Conservation (phyloP, 2,329 filamentous ascomycete genomes). For the Scytalidium lignicola region DNA sequence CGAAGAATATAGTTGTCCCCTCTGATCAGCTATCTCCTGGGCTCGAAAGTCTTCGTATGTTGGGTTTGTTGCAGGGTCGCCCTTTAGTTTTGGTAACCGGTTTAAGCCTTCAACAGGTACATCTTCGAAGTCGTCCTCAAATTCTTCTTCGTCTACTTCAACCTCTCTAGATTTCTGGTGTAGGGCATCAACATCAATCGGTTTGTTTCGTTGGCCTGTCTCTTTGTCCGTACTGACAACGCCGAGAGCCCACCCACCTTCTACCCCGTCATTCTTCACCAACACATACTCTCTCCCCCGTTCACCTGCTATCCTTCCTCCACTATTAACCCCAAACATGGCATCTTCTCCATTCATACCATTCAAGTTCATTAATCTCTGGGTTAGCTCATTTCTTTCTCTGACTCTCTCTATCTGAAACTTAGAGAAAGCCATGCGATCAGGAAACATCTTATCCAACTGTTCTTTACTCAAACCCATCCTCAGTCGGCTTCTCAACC, state of each 20-base stretch:
- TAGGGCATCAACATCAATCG: constrained; percentile 81
- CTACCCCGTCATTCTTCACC: constrained; percentile 90
- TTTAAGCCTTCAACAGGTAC: constrained; percentile 31
- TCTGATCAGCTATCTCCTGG: constrained; percentile 20
- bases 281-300: constrained; percentile 90
- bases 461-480: constrained; percentile 98
- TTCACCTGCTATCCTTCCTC: constrained; percentile 72
- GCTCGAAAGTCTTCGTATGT: constrained; percentile 22
- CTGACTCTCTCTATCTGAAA: constrained; percentile 94
- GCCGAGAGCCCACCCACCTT: constrained; percentile 92
- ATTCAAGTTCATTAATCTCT: constrained; percentile 88
- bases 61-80: constrained; percentile 11
- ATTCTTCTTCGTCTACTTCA: constrained; percentile 60
- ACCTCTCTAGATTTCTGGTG: constrained; percentile 51
- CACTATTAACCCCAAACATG: constrained; percentile 56
- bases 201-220: constrained; percentile 73
- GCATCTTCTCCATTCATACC: constrained; percentile 78
- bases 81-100: constrained; percentile 24
- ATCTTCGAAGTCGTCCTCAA: constrained; percentile 51
- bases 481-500: constrained; percentile 78
- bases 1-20: constrained; percentile 14
- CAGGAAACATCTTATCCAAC: constrained; percentile 91
- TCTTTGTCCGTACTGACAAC: constrained; percentile 85
- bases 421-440: constrained; percentile 92
- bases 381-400: constrained; percentile 90